Evolutionary conservation across 345 rosid genomes (phyloP).

Genomic region (Brassica incana): DNA sequence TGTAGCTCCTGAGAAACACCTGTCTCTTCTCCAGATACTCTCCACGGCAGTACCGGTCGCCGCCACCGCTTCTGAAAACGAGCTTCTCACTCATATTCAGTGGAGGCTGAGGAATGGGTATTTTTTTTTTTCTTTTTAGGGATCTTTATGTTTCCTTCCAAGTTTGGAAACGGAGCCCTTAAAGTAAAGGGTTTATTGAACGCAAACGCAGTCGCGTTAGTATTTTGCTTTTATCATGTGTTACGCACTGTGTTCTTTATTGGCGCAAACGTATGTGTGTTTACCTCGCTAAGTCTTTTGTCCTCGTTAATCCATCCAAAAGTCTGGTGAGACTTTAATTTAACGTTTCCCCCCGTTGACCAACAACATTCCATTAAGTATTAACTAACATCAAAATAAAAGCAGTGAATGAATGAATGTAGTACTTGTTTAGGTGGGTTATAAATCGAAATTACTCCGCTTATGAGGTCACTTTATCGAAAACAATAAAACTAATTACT

Average conservation of each 20-base stretch:
- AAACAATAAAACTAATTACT: background rate
- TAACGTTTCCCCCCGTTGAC: constrained; percentile 12
- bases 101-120: background rate
- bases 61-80: constrained; percentile 12
- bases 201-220: constrained; percentile 9
- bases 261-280: background rate
- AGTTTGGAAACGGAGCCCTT: background rate
- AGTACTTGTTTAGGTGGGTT: background rate
- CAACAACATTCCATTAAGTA: constrained; percentile 13
- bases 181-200: background rate
- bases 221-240: background rate
- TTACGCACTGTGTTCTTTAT: background rate
- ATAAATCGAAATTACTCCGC: background rate
- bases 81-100: constrained; percentile 33
- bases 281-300: background rate
- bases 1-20: constrained; percentile 74
- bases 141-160: background rate
- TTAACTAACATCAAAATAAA: background rate
- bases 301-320: constrained; percentile 9
- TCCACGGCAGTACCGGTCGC: constrained; percentile 16
- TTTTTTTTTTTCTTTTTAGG: background rate
- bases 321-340: constrained; percentile 2
- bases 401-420: constrained; percentile 4
- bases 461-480: no score
- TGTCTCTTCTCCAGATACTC: constrained; percentile 72